Base-by-base conservation (phyloP, 352 stramenopile species). In the Globisporangium uncinulatum region DNA sequence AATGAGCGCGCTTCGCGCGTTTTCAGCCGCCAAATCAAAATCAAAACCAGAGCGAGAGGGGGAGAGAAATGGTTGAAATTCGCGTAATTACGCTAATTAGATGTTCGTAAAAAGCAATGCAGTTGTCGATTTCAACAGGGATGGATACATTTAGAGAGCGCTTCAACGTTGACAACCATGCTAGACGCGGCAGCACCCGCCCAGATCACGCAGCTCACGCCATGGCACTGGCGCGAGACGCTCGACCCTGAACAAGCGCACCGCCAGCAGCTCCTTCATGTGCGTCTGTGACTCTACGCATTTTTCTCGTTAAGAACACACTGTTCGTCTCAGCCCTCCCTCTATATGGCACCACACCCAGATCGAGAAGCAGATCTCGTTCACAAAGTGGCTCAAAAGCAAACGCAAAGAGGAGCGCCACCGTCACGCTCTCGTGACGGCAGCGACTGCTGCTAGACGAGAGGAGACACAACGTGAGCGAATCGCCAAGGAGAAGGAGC, bases 141-240 rank as follows among this genome's bases (percentile, higher is more conserved):
- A 39, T 39, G 34, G 34, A 2, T 39, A 39, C 34, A 39, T 39
- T 39, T 39, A 39, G 34, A 13, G 10, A 39, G 34, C 34, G 34
- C 34, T 39, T 39, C 34, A 39, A 39, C 34, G 5, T 39, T 39
- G 34, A 39, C 6, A 39, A 39, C 34, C 34, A 39, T 39, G 34
- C 2, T 13, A 1, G 34, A 39, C 34, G 10, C 34, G 34, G 34
- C 34, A 39, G 34, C 34, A 9, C 34, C 34, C 4, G 24, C 24
- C 34, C 10, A 6, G 9, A 63, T 21, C 19, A 57, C 52, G 39
- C 19, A 48, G 51, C 41, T 41, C 32, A 29, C 48, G 32, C 10
- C 48, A 31, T 91, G 80, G 78, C 80, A 91, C 64, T 91, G 80
- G 80, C 78, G 83, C 47, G 70, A 91, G 64, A 75, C 45, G 13